A percentile compares a stretch with the other conserved stretches of the same genome.
Conservation (phyloP, 805 yeast genomes). For the Ogataea salicorniae region DNA sequence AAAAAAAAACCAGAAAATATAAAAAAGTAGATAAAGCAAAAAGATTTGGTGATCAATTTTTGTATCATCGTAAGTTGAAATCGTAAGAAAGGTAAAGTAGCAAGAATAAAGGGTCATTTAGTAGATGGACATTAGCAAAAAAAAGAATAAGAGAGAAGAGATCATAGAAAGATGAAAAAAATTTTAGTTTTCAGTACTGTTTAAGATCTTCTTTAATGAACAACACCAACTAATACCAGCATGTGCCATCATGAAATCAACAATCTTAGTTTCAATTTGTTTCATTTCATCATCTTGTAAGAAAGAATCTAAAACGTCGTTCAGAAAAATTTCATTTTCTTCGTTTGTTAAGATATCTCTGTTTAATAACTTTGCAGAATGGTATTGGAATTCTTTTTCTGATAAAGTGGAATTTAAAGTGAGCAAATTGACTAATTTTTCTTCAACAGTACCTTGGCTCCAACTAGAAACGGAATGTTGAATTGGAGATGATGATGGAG, state of each 20-base stretch:
- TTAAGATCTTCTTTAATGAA: conserved; percentile 55
- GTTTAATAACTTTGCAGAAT: conserved; percentile 34
- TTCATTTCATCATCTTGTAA: conserved; percentile 13
- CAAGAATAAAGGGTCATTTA: neutral
- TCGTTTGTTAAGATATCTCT: conserved; percentile 23
- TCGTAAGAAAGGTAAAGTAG: neutral
- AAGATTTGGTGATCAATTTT: too few relatives aligned
- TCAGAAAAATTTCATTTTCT: conserved; percentile 24
- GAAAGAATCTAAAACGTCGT: conserved; percentile 20
- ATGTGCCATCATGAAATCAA: conserved; percentile 52
- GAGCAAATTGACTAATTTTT: conserved; percentile 24
- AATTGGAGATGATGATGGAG: conserved; percentile 1
- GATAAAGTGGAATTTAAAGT: conserved; percentile 30
- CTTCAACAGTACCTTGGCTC: conserved; percentile 3
- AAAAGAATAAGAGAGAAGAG: neutral
- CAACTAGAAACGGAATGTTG: conserved; percentile 1
- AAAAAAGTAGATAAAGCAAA: too few relatives aligned
- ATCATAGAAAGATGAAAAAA: too few relatives aligned
- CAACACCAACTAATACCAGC: conserved; percentile 63
- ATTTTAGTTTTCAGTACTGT: conserved; percentile 19
- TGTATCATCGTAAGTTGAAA: too few relatives aligned
- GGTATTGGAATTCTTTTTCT: conserved; percentile 38
- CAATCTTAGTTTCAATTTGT: conserved; percentile 31
- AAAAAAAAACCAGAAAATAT: too few relatives aligned
- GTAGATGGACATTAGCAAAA: neutral